Evolutionary conservation across 495 filamentous ascomycete species (phyloP).

Genomic region (Polyplosphaeria fusca): DNA sequence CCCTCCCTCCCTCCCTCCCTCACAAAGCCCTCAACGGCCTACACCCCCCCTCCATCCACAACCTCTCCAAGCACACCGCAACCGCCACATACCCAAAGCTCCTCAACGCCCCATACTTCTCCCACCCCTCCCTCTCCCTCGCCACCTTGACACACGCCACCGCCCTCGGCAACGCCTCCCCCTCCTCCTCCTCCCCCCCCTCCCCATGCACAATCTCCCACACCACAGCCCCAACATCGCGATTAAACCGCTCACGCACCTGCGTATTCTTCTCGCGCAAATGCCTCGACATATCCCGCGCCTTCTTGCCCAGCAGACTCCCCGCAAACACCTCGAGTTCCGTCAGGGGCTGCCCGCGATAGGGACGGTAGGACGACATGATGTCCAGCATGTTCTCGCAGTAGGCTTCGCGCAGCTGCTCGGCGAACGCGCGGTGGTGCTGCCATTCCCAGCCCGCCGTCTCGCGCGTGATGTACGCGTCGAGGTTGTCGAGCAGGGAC

Average conservation of each 20-base stretch:
- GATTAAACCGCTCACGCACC: constrained; percentile 44
- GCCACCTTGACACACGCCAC: constrained; percentile 48
- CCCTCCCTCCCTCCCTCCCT: not conserved
- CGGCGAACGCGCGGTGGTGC: constrained; percentile 43
- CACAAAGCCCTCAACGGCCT: not conserved
- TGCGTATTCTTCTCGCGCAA: constrained; percentile 55
- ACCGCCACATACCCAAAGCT: constrained; percentile 21
- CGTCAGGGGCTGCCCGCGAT: constrained; percentile 54
- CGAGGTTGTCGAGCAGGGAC: constrained; percentile 48
- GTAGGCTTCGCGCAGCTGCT: constrained; percentile 66
- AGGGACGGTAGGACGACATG: constrained; percentile 55
- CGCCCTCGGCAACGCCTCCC: constrained; percentile 44
- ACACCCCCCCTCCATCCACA: not conserved
- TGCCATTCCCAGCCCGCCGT: constrained; percentile 46
- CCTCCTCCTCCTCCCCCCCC: constrained; percentile 35
- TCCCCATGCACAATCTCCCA: constrained; percentile 44
- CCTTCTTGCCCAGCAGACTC: constrained; percentile 62
- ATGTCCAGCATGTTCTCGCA: constrained; percentile 52
- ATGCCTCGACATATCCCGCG: constrained; percentile 51
- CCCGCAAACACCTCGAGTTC: constrained; percentile 79
- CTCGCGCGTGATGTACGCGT: constrained; percentile 45
- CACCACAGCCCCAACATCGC: not conserved
- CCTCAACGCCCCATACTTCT: constrained; percentile 1
- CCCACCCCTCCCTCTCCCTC: constrained; percentile 7
- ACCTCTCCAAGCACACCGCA: constrained; percentile 14